Evolutionary conservation across 345 rosid genomes (phyloP).

Genomic region (Salix dunnii): DNA sequence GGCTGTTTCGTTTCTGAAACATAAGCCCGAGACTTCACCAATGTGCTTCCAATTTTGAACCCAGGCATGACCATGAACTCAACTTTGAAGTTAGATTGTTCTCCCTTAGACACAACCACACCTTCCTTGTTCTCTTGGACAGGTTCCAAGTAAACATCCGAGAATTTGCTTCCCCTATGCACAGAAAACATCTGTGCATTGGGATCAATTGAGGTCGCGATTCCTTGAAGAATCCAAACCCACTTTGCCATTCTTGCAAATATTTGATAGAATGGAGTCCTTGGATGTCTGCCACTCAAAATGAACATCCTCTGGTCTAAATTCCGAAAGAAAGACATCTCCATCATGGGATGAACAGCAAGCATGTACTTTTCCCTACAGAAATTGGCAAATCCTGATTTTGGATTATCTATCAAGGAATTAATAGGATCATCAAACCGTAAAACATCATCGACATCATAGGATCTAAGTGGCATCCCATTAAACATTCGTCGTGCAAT

Average conservation of each 20-base stretch:
- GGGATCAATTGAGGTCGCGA: slow-evolving; percentile 46
- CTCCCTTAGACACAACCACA: slow-evolving; percentile 4
- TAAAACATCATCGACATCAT: slow-evolving; percentile 36
- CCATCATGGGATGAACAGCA: slow-evolving; percentile 58
- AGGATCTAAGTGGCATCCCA: slow-evolving; percentile 29
- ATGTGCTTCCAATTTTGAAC: slow-evolving; percentile 40
- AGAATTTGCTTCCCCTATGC: slow-evolving; percentile 45
- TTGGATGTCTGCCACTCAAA: slow-evolving; percentile 52
- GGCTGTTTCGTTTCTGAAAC: slow-evolving; percentile 28
- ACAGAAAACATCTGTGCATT: slow-evolving; percentile 45
- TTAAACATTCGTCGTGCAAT: slow-evolving; percentile 57
- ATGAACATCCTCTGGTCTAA: slow-evolving; percentile 54
- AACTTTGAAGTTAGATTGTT: slow-evolving; percentile 24
- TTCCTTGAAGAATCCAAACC: slow-evolving; percentile 51
- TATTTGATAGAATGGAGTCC: slow-evolving; percentile 54
- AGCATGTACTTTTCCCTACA: slow-evolving; percentile 50
- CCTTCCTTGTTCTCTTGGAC: slow-evolving; percentile 19
- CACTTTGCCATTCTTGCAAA: slow-evolving; percentile 58
- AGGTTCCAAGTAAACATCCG: slow-evolving; percentile 45
- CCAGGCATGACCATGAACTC: slow-evolving; percentile 68
- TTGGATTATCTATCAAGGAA: slow-evolving; percentile 36
- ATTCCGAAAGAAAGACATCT: slow-evolving; percentile 59
- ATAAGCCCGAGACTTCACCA: slow-evolving; percentile 49
- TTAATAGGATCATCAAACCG: slow-evolving; percentile 47
- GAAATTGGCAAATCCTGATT: slow-evolving; percentile 48